phyloP scores from a whole-genome alignment of 2,329 filamentous ascomycete genomes.

The Cladophialophora psammophila region DNA sequence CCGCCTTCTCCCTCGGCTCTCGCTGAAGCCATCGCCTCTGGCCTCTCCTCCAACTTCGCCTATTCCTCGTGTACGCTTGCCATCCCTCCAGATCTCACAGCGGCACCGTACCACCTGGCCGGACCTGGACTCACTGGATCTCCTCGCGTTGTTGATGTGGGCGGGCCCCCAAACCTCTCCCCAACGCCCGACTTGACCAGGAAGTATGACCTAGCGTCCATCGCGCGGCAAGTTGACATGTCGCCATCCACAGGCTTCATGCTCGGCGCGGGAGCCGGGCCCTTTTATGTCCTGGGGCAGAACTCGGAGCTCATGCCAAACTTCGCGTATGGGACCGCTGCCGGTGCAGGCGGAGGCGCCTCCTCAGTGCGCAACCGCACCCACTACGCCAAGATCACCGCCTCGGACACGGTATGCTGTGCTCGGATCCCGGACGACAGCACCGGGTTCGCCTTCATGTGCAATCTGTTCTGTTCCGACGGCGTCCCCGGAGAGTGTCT shows the following conservation, averaged over 20 bases:
- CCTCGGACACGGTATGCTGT: constrained; percentile 35
- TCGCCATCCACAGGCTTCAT: constrained; percentile 44
- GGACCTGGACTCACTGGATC: constrained; percentile 51
- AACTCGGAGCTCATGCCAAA: constrained; percentile 55
- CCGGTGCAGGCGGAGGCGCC: constrained; percentile 28
- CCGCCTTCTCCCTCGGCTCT: constrained; percentile 14
- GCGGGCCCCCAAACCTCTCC: constrained; percentile 53
- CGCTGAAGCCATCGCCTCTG: constrained; percentile 19
- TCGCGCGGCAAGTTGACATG: constrained; percentile 51
- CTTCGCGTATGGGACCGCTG: constrained; percentile 44
- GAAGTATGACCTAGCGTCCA: constrained; percentile 46
- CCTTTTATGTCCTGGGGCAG: constrained; percentile 51
- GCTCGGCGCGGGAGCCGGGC: constrained; percentile 54
- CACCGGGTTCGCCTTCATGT: constrained; percentile 53
- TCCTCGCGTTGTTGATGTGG: constrained; percentile 53
- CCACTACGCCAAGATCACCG: constrained; percentile 41
- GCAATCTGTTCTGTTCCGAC: constrained; percentile 51
- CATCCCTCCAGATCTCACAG: constrained; percentile 46
- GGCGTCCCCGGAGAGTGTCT: constrained; percentile 48
- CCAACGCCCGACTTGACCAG: constrained; percentile 47
- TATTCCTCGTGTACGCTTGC: constrained; percentile 18
- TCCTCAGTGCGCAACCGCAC: constrained; percentile 41
- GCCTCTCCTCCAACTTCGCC: constrained; percentile 25
- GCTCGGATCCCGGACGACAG: constrained; percentile 31
- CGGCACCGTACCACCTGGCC: constrained; percentile 50